Conservation (phyloP, 352 stramenopile genomes). For the Salisapilia sapeloensis region DNA sequence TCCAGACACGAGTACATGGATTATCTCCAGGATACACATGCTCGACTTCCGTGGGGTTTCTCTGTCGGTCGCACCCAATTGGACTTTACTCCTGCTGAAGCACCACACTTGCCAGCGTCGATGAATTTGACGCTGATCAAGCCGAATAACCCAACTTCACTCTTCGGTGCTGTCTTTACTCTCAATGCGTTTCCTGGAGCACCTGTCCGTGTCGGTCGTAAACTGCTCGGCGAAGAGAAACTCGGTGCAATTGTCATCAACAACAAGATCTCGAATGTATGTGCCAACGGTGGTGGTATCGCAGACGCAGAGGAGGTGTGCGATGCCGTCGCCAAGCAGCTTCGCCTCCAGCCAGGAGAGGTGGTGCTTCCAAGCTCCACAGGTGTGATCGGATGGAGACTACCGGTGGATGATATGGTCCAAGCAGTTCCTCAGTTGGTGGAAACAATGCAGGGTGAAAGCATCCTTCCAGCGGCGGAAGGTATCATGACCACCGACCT, state of each 20-base stretch:
- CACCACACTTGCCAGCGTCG: slow-evolving; percentile 46
- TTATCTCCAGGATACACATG: slow-evolving; percentile 56
- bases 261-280: slow-evolving; percentile 99
- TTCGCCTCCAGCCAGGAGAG: slow-evolving; percentile 61
- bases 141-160: slow-evolving; percentile 57
- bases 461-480: slow-evolving; percentile 83
- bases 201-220: slow-evolving; percentile 82
- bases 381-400: slow-evolving; percentile 96
- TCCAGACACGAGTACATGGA: slow-evolving; percentile 71
- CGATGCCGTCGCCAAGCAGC: slow-evolving; percentile 79
- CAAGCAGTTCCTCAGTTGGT: slow-evolving; percentile 61
- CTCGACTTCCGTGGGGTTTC: slow-evolving; percentile 76
- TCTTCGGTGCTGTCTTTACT: slow-evolving; percentile 85
- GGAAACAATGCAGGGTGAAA: slow-evolving; percentile 85
- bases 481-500: slow-evolving; percentile 96
- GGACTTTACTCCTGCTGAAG: slow-evolving; percentile 70
- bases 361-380: slow-evolving; percentile 91
- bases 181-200: slow-evolving; percentile 83
- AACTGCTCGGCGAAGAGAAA: slow-evolving; percentile 74
- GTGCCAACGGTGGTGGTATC: slow-evolving; percentile 83
- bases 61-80: slow-evolving; percentile 65
- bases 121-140: slow-evolving; percentile 86
- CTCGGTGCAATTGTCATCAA: slow-evolving; percentile 95
- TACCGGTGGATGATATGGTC: slow-evolving; percentile 89
- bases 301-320: slow-evolving; percentile 90